phyloP scores from a whole-genome alignment of 768 basidiomycete genomes.

The Hypholoma sublateritium region DNA sequence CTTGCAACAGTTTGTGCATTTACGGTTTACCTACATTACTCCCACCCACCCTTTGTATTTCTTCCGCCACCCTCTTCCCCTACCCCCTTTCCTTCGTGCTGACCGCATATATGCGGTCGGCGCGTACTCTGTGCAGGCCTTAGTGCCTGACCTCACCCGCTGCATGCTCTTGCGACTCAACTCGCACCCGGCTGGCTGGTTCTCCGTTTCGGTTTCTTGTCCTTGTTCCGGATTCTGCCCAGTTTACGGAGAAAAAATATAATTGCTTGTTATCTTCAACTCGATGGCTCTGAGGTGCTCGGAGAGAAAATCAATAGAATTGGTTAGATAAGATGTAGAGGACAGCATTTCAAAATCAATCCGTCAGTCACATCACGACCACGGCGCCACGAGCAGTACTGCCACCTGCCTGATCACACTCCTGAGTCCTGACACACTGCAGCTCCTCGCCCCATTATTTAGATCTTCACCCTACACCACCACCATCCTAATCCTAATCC shows the following conservation, averaged over 20 bases:
- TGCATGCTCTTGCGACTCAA: conserved; percentile 31
- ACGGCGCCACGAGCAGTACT: background rate
- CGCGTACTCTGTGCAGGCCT: background rate
- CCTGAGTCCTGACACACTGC: background rate
- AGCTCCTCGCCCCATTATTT: background rate
- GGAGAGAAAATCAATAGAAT: no score
- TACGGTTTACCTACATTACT: no score
- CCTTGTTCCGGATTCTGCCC: background rate
- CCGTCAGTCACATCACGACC: background rate
- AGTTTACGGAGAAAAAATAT: no score
- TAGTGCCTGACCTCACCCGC: background rate
- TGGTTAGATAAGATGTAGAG: no score
- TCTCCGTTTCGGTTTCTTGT: conserved; percentile 1
- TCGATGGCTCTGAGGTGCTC: no score
- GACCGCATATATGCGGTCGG: conserved; percentile 1
- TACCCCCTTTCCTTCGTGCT: background rate
- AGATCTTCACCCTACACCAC: background rate
- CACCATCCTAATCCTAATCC: background rate
- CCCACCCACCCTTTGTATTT: background rate
- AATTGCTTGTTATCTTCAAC: no score
- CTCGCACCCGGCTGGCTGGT: conserved; percentile 29
- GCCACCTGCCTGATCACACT: background rate
- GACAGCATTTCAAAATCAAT: no score
- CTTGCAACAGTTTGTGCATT: no score
- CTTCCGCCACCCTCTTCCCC: background rate